Conservation (phyloP, 1,139 yeast genomes). For the Candida anutae region DNA sequence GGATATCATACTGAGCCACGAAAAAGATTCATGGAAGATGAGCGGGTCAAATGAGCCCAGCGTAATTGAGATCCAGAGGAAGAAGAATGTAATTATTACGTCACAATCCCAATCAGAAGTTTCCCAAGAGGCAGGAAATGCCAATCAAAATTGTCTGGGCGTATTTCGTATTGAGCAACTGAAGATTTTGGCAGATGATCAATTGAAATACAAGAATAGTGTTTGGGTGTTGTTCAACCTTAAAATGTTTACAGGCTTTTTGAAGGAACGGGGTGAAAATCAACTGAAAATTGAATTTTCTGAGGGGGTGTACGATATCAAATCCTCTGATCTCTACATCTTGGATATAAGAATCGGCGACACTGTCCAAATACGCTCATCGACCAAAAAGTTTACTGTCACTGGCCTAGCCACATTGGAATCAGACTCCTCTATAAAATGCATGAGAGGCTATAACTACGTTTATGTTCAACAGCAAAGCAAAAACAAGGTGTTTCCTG, state of each 20-base stretch:
- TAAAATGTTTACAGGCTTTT: conserved; percentile 27
- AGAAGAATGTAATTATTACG: conserved; percentile 4
- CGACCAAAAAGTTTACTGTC: conserved; percentile 25
- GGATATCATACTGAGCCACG: conserved; percentile 1
- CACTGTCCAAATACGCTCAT: conserved; percentile 12
- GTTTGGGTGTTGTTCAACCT: conserved; percentile 34
- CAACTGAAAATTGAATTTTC: conserved; percentile 25
- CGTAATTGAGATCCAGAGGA: background rate
- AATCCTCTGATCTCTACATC: conserved; percentile 21
- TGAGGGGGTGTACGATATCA: conserved; percentile 23
- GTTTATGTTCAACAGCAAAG: conserved; percentile 26
- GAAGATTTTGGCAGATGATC: conserved; percentile 11
- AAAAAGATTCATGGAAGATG: background rate
- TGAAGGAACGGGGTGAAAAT: conserved; percentile 14
- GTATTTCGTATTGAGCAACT: conserved; percentile 16
- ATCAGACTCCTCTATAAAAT: conserved; percentile 22
- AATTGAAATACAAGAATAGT: conserved; percentile 14
- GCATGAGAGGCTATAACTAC: conserved; percentile 54
- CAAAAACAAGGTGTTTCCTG: conserved; percentile 9
- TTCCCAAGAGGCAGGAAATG: background rate
- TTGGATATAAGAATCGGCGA: conserved; percentile 35
- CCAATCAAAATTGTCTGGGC: background rate
- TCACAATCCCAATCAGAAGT: conserved; percentile 3
- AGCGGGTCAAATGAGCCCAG: background rate
- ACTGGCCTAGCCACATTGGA: conserved; percentile 31